Conservation (phyloP, 2,329 filamentous ascomycete genomes). For the Colletotrichum graminicola region DNA sequence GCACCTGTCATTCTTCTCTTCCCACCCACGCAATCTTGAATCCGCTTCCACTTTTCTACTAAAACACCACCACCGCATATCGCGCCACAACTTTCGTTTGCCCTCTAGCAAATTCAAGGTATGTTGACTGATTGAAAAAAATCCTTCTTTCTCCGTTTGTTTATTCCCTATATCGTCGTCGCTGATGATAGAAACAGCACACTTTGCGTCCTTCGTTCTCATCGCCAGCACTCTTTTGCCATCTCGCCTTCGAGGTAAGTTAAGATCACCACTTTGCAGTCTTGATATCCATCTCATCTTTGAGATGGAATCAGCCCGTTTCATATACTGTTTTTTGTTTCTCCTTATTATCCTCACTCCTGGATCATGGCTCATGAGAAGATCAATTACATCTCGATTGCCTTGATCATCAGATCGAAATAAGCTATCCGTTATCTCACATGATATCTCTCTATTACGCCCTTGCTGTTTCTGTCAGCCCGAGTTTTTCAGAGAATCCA, state of each 20-base stretch:
- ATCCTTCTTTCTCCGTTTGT: not conserved
- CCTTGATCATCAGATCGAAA: not conserved
- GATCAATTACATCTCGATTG: not conserved
- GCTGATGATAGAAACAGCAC: not conserved
- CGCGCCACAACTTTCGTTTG: conserved; percentile 19
- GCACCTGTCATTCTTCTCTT: not conserved
- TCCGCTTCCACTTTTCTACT: conserved; percentile 2
- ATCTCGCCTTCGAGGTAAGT: conserved; percentile 21
- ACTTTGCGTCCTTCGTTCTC: conserved; percentile 22
- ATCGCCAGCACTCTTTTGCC: conserved; percentile 9
- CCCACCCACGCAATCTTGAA: not conserved
- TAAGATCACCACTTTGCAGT: not conserved
- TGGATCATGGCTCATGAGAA: not conserved
- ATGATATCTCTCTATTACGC: not conserved
- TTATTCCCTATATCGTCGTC: not conserved
- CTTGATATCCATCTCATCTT: not conserved
- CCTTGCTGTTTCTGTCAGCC: not conserved
- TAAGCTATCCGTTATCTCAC: not conserved
- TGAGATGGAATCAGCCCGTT: not conserved
- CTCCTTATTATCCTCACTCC: not conserved
- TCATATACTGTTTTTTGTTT: not conserved
- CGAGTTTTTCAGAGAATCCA: not conserved
- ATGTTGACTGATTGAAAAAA: not conserved
- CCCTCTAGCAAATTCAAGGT: conserved; percentile 15
- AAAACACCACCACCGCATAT: conserved; percentile 16